Evolutionary conservation across 176 grass and related monocot species (phyloP).

Genomic region (Cenchrus fungigraminus): DNA sequence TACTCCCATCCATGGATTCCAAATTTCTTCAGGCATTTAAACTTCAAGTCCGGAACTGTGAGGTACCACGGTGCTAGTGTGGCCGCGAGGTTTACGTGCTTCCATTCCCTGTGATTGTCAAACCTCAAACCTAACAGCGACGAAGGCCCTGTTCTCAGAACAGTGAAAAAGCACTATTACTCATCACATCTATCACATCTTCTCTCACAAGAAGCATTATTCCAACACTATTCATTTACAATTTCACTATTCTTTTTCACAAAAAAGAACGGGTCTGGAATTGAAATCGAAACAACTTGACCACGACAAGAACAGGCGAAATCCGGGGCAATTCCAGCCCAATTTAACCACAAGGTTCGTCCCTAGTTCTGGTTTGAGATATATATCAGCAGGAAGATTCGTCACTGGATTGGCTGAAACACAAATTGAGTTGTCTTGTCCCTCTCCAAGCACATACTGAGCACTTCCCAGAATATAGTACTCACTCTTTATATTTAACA

Average conservation of each 20-base stretch:
- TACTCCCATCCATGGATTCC: neutral
- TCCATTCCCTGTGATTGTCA: neutral
- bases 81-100: neutral
- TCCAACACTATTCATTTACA: too few relatives aligned
- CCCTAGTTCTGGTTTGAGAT: neutral
- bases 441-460: neutral
- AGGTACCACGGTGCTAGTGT: constrained; percentile 1
- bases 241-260: too few relatives aligned
- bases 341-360: neutral
- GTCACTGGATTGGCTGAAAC: constrained; percentile 15
- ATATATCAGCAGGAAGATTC: neutral
- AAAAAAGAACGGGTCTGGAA: too few relatives aligned
- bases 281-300: neutral
- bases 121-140: neutral
- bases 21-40: neutral
- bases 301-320: neutral
- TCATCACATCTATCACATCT: too few relatives aligned
- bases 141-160: too few relatives aligned
- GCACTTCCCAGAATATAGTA: constrained; percentile 1
- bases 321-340: neutral
- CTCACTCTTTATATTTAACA: too few relatives aligned
- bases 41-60: constrained; percentile 9
- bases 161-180: too few relatives aligned
- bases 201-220: too few relatives aligned
- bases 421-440: neutral